Percentiles rank a stretch among this genome's conserved stretches.
These are phyloP conservation scores for Phialocephala sp. DNA, from an alignment of 2,329 filamentous ascomycete species.

Conservation along the genomic window DNA sequence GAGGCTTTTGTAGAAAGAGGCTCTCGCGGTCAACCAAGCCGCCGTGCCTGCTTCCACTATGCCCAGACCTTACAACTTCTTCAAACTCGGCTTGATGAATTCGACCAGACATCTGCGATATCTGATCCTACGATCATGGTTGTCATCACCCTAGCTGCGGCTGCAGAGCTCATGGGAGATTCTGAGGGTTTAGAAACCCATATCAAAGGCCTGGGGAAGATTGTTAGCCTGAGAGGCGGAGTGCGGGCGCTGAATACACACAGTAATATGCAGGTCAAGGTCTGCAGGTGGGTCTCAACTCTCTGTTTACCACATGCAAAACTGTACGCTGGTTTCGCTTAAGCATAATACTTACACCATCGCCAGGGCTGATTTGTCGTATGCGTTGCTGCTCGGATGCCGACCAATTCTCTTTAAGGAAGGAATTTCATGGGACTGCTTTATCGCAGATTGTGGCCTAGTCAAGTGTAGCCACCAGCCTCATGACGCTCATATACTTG, in stretches of 20 bases:
- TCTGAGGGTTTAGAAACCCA: constrained; percentile 31
- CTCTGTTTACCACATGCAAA: constrained; percentile 3
- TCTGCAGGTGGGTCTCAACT: constrained; percentile 40
- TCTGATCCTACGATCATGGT: constrained; percentile 2
- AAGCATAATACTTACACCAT: constrained; percentile 13
- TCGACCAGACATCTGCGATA: constrained; percentile 4
- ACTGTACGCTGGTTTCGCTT: constrained; percentile 15
- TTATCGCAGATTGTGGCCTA: constrained; percentile 28
- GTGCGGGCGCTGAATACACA: constrained; percentile 41
- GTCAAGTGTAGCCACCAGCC: not conserved
- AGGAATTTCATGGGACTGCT: constrained; percentile 24
- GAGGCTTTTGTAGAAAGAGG: not conserved
- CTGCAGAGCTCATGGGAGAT: not conserved
- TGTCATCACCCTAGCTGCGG: not conserved
- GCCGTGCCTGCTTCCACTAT: not conserved
- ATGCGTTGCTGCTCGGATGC: constrained; percentile 10
- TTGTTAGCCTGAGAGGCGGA: constrained; percentile 46
- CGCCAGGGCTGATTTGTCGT: constrained; percentile 30
- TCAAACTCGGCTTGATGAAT: not conserved
- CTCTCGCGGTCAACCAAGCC: not conserved
- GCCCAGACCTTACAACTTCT: constrained; percentile 2
- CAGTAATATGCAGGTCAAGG: constrained; percentile 44
- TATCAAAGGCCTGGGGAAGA: constrained; percentile 46
- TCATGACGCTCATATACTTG: not conserved
- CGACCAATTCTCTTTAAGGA: constrained; percentile 16